Base-by-base conservation (phyloP, 495 filamentous ascomycete species). In the Hypoxylon fragiforme region DNA sequence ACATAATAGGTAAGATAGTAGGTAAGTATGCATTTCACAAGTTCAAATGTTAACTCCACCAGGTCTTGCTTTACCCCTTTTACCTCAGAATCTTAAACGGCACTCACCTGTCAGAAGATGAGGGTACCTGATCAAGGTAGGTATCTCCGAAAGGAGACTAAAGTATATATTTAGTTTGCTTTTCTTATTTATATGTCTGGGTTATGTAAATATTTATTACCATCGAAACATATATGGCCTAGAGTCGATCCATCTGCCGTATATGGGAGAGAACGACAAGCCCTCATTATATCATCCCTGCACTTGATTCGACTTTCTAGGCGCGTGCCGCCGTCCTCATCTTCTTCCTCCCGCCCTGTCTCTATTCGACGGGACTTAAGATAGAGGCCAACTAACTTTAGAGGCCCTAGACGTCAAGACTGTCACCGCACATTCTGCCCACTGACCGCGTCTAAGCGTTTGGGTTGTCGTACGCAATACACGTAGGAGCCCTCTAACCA, bases 231-330 rank as follows among this genome's bases (percentile, higher is more conserved):
- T 16, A 39, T 35, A 44, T 12, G 30, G 14, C 30, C 22, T 20
- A 35, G 22, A 41, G 36, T 40, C 22, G 14, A 40, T 46, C 49
- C 52, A 62, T 62, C 58, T 62, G 43, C 58, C 58, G 58, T 41
- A 38, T 7, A 52, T 20, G 35, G 26, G 44, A 7, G 24, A 48
- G 24, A 16, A 16, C 43, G 24, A 38, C 26, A 56, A 45, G 24
- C 20, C 38, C 42, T 21, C 24, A 42, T 21, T 44, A 38, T 48
- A 56, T n/a, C n/a, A n/a, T 48, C 57, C 57, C 37, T 51, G 47
- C 9, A 47, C 22, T 20, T 11, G 7, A 31, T 12, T 48, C 42
- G 42, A 43, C 52, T 57, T 52, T 52, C 58, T 49, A 49, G 48
- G 44, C 39, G 19, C 34, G 1, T 56, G 52, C 47, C 9, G 24